A percentile compares a stretch with the other conserved stretches of the same genome.
These are phyloP conservation scores for Arthrobotrys iridis DNA, from an alignment of 2,329 filamentous ascomycete genomes.

Conservation along the genomic window DNA sequence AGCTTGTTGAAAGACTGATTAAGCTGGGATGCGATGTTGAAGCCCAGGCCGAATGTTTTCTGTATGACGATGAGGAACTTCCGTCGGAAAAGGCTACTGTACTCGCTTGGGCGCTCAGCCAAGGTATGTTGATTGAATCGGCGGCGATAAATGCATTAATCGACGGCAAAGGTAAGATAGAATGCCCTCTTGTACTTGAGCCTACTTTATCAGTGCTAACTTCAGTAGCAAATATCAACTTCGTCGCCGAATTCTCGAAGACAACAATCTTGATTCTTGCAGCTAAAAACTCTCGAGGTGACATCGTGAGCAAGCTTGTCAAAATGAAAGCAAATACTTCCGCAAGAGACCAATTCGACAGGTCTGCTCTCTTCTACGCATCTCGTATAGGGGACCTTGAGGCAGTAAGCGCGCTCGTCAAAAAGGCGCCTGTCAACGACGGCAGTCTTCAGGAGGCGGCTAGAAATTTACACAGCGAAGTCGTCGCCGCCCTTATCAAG, in stretches of 20 bases:
- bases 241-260: background rate
- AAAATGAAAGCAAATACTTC: background rate
- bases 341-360: conserved; percentile 15
- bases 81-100: conserved; percentile 6
- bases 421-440: conserved; percentile 17
- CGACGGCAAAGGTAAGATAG: conserved; percentile 4
- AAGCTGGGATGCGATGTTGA: conserved; percentile 10
- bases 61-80: conserved; percentile 17
- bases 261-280: conserved; percentile 12
- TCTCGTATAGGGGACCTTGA: conserved; percentile 20
- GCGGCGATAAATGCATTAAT: background rate
- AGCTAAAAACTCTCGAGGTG: conserved; percentile 16
- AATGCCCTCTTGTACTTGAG: background rate
- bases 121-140: conserved; percentile 2
- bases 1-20: background rate
- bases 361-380: conserved; percentile 22
- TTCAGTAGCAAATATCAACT: conserved; percentile 6
- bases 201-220: background rate
- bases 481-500: conserved; percentile 3
- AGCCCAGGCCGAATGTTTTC: conserved; percentile 3
- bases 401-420: background rate
- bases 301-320: conserved; percentile 7
- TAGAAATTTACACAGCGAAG: conserved; percentile 18
- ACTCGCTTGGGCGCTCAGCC: conserved; percentile 14
- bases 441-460: conserved; percentile 29